Evolutionary conservation across 345 rosid genomes (phyloP).

Genomic region (Euphorbia peplus): DNA sequence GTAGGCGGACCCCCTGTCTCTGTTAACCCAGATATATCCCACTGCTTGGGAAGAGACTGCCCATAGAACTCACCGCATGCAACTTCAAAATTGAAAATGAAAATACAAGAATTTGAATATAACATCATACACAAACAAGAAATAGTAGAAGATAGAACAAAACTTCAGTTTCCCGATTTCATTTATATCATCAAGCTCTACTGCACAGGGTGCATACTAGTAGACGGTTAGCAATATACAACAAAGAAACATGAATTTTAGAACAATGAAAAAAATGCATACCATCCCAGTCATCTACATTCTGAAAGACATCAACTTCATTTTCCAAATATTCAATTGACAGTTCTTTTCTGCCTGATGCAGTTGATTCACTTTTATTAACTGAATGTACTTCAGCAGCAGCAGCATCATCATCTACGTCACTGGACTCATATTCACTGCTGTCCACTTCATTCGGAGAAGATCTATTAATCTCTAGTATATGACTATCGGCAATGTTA

Average conservation of each 20-base stretch:
- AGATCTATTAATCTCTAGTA: conserved; percentile 22
- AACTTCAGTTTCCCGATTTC: neutral
- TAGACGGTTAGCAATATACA: conserved; percentile 2
- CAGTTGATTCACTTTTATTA: conserved; percentile 32
- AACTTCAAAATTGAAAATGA: conserved; percentile 41
- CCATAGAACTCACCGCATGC: conserved; percentile 68
- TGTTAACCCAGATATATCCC: conserved; percentile 27
- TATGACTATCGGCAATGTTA: conserved; percentile 24
- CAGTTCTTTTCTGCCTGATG: conserved; percentile 38
- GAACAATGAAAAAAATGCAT: conserved; percentile 26
- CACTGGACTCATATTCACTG: conserved; percentile 4
- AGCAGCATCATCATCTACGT: conserved; percentile 21
- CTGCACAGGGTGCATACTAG: neutral
- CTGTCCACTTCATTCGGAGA: conserved; percentile 10
- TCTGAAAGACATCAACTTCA: conserved; percentile 57
- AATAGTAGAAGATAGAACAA: neutral
- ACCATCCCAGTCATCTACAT: conserved; percentile 91
- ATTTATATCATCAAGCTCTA: conserved; percentile 1
- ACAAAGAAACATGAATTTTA: conserved; percentile 5
- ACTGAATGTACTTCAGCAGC: conserved; percentile 36
- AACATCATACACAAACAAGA: neutral
- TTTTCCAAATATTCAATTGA: conserved; percentile 72
- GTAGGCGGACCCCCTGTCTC: conserved; percentile 29
- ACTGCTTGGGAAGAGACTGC: conserved; percentile 27
- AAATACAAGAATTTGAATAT: conserved; percentile 12